These are phyloP conservation scores for Atractiella rhizophila DNA, from an alignment of 768 basidiomycete species.

Conservation along the genomic window DNA sequence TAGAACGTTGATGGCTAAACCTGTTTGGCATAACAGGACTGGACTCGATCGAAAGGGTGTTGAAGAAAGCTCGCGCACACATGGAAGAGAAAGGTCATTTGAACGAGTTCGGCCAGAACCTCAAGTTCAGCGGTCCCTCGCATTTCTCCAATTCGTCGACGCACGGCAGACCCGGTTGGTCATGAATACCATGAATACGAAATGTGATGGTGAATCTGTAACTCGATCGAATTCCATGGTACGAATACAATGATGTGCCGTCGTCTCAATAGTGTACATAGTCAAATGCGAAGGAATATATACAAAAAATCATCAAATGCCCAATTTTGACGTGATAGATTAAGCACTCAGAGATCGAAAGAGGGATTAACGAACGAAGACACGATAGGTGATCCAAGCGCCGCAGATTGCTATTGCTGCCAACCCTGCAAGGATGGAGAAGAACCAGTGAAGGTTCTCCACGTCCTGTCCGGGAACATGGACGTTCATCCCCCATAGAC, in stretches of 20 bases:
- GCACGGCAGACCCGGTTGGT: too few relatives aligned
- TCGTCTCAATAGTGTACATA: too few relatives aligned
- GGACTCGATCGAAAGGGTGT: slow-evolving; percentile 57
- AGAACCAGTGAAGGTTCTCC: slow-evolving; percentile 27
- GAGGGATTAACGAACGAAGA: too few relatives aligned
- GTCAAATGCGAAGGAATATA: too few relatives aligned
- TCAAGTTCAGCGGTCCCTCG: neutral
- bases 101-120: neutral
- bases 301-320: too few relatives aligned
- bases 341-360: too few relatives aligned
- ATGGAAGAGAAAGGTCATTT: slow-evolving; percentile 7
- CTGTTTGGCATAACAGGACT: slow-evolving; percentile 29
- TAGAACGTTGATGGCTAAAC: neutral
- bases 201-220: too few relatives aligned
- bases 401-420: slow-evolving; percentile 40
- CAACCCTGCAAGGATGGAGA: slow-evolving; percentile 54
- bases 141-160: too few relatives aligned
- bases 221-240: too few relatives aligned
- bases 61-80: slow-evolving; percentile 28
- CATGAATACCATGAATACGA: too few relatives aligned
- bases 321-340: too few relatives aligned
- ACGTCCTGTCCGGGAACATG: slow-evolving; percentile 68
- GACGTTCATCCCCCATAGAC: slow-evolving; percentile 68
- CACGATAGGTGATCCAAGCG: slow-evolving; percentile 21
- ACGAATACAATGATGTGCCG: too few relatives aligned